These are phyloP conservation scores for Harringtonia aguacate DNA, from an alignment of 2,329 filamentous ascomycete genomes.

Conservation along the genomic window DNA sequence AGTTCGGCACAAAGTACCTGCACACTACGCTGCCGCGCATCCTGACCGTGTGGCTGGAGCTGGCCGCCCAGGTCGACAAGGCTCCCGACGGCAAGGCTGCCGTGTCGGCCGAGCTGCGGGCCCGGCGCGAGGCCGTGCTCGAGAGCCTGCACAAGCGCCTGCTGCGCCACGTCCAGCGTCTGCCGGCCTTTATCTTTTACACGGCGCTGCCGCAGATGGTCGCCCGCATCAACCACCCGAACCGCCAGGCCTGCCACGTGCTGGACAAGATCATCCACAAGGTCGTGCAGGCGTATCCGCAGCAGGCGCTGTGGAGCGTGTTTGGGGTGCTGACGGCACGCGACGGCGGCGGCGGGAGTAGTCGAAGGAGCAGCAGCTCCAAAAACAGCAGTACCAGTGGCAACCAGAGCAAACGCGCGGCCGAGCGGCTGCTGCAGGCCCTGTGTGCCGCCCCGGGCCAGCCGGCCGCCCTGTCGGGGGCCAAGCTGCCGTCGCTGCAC, in stretches of 20 bases:
- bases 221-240: constrained; percentile 85
- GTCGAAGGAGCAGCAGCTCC: too few relatives aligned
- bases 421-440: constrained; percentile 43
- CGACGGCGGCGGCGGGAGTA: not conserved
- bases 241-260: constrained; percentile 64
- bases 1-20: constrained; percentile 87
- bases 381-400: too few relatives aligned
- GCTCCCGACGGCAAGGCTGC: constrained; percentile 43
- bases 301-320: constrained; percentile 84
- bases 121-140: constrained; percentile 53
- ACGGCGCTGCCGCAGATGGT: constrained; percentile 84
- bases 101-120: constrained; percentile 39
- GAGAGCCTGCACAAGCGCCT: constrained; percentile 62
- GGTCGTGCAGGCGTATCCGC: constrained; percentile 78
- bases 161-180: constrained; percentile 62
- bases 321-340: constrained; percentile 65
- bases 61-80: constrained; percentile 66
- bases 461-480: not conserved
- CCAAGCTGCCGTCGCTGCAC: not conserved
- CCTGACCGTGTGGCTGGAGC: constrained; percentile 87
- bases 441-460: not conserved
- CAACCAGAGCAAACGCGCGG: constrained; percentile 48
- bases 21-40: constrained; percentile 90
- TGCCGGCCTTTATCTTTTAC: constrained; percentile 71
- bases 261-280: constrained; percentile 73